Base-by-base conservation (phyloP, 2,329 filamentous ascomycete genomes). In the Trichoderma hamatum region DNA sequence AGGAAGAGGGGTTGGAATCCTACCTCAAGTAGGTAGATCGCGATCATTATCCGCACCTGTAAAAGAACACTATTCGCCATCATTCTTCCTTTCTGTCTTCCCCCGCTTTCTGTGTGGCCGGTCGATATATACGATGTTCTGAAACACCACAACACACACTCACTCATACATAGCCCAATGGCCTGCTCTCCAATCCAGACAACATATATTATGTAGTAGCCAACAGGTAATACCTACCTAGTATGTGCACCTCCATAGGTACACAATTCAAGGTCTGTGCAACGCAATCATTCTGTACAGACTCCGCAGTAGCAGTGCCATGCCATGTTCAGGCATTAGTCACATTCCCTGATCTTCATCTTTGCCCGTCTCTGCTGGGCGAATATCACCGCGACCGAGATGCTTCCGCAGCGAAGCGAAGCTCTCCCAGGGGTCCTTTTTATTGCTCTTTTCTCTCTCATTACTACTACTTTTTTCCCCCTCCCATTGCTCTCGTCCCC, bases 11-110 rank as follows among this genome's bases (percentile, higher is more conserved):
- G 59, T 19, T 46, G 39, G 9, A 59, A 56, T 62, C 58, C 46
- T 62, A 49, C 43, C 46, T 68, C 24, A 7, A 43, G 51, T 58
- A 63, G 62, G 51, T 58, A 63, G 62, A 68, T 68, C 58, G 58
- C 21, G 16, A 28, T 16, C 51, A 36, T 56, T 68, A 62, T 59
- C 66, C 66, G 56, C 49, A 46, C 36, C 51, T 49, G 61, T 34
- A 54, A 49, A 19, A 28, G 34, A 51, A 21, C 54, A 30, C 56
- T 46, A 61, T 56, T 61, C 60, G 43, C 36, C 56, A 28, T 46
- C 7, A 7, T 39, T 39, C 19, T n/a, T n/a, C 39, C 13, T 9
- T 49, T 9, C 24, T 49, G 3, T 13, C 9, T 39, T 62, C 59
- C 65, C 65, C 65, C 65, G 65, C 65, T 68, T 68, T 55, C 56